Base-by-base conservation (phyloP, 305 asterid species). In the Fraxinus greggii region DNA sequence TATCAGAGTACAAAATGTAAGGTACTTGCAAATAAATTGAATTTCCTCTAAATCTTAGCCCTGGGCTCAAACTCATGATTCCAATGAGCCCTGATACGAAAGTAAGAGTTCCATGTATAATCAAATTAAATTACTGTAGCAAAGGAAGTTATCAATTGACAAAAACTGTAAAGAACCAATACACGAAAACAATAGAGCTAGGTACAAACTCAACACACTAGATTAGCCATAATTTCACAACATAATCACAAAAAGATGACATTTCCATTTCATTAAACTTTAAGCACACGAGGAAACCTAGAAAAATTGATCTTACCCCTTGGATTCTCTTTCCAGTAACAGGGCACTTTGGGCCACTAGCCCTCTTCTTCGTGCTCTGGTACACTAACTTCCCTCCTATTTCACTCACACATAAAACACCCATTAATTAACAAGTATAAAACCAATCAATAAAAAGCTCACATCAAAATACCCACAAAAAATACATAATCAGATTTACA, bases 271-370 rank as follows among this genome's bases (percentile, higher is more conserved):
- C 81, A 65, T 45, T 45, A 1, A 8, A 45, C 17, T 21, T 29
- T n/a, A 15, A 45, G 2, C 26, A 32, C 32, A 54, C 0, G 7
- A 23, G 82, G 0, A 75, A 3, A 2, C 15, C 1, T 31, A 23
- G 31, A 5, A 17, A 79, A 54, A 23, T 10, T 12, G 2, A 74
- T 4, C 85, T 80, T 88, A 93, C 97, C 91, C 97, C 97, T 85
- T 93, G 97, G 80, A 93, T 93, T 87, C 95, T 90, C 89, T 93
- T 92, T 7, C 98, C 95, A 78, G 98, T 93, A 21, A 93, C 97
- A 65, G 97, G 95, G 89, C 97, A 93, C 56, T 92, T 93, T 2
- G 97, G 97, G 17, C 98, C 98, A 63, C 92, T 90, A 0, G 97
- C 98, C 82, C 97, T 90, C 93, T 93, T 93, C 90, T 93, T 93